Base-by-base conservation (phyloP, 2,329 filamentous ascomycete species). In the Domatiomyces globalis region DNA sequence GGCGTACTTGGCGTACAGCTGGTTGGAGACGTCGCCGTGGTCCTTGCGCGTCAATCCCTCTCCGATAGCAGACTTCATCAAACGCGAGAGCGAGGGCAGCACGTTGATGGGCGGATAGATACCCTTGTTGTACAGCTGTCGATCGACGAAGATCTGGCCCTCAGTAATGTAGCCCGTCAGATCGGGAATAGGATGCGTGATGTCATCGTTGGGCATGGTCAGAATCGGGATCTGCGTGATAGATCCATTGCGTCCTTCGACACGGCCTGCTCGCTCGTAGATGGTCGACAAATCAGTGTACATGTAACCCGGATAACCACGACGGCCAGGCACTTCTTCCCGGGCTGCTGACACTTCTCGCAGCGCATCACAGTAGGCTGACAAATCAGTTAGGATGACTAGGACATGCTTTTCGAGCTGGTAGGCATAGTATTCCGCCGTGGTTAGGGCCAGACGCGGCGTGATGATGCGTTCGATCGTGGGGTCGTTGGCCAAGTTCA, bases 251-350 rank as follows among this genome's bases (percentile, higher is more conserved):
- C 94, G 86, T 62, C 94, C 94, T 65, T 87, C 77, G 48, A 98
- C 92, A 85, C 92, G 92, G 66, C 92, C 92, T 62, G 92, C 92
- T 74, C 92, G 89, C 74, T 98, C 92, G 77, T 98, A 98, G 64
- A 98, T 95, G 66, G 92, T 98, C 54, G 92, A 95, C 82, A 98
- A 85, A 81, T 98, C 94, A 62, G 92, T 98, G 78, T 98, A 98
- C 92, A 98, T 98, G 79, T 98, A 98, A 86, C 92, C 92, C 50
- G 92, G 92, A 76, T 92, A 98, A 79, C 92, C 92, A 82, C 92
- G 90, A 70, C 92, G 90, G 78, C 92, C 92, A 43, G 92, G 92
- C 44, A 98, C 92, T 82, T 98, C 92, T 78, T 98, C 92, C 74
- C 92, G 82, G 49, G 92, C 92, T 50, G 92, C 90, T 12, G 92